A percentile compares a stretch with the other conserved stretches of the same genome.
These are phyloP conservation scores for Vanrija humicola DNA, from an alignment of 1,284 basidiomycete species.

Conservation along the genomic window DNA sequence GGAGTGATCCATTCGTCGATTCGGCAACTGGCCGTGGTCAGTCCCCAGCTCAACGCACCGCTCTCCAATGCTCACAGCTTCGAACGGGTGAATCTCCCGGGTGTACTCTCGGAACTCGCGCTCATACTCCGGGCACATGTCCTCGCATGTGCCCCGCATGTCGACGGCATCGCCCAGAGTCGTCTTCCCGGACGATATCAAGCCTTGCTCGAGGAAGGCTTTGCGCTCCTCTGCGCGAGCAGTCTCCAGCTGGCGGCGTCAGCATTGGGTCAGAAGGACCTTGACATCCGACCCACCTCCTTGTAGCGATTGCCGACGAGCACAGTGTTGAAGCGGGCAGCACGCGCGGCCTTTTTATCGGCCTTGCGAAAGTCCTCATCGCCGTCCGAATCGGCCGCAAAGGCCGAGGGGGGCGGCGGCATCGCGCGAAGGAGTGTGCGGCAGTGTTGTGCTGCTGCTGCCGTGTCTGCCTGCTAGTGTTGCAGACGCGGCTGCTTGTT, in stretches of 20 bases:
- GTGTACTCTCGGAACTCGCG: conserved; percentile 84
- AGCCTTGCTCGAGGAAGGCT: conserved; percentile 72
- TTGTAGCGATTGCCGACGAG: conserved; percentile 47
- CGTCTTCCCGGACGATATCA: conserved; percentile 81
- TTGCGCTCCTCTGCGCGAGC: conserved; percentile 68
- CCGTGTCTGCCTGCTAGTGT: conserved; percentile 1
- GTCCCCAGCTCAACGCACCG: not conserved
- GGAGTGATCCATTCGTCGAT: conserved; percentile 69
- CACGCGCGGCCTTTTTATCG: conserved; percentile 34
- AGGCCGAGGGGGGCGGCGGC: not conserved
- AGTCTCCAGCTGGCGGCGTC: conserved; percentile 50
- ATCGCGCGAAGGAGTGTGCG: not conserved
- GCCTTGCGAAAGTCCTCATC: conserved; percentile 32
- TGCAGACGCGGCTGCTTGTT: conserved; percentile 9
- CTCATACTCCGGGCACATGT: conserved; percentile 95
- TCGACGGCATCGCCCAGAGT: conserved; percentile 82
- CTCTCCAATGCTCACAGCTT: conserved; percentile 60
- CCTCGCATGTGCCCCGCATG: conserved; percentile 82
- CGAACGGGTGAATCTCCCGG: conserved; percentile 81
- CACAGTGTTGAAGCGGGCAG: conserved; percentile 43
- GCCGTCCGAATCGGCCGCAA: conserved; percentile 26
- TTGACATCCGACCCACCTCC: conserved; percentile 29
- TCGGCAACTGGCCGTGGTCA: conserved; percentile 38
- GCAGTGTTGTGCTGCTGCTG: not conserved
- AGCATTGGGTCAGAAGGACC: not conserved